Evolutionary conservation across 257 asterid genomes (phyloP).

Genomic region (Nicotiana paniculata): DNA sequence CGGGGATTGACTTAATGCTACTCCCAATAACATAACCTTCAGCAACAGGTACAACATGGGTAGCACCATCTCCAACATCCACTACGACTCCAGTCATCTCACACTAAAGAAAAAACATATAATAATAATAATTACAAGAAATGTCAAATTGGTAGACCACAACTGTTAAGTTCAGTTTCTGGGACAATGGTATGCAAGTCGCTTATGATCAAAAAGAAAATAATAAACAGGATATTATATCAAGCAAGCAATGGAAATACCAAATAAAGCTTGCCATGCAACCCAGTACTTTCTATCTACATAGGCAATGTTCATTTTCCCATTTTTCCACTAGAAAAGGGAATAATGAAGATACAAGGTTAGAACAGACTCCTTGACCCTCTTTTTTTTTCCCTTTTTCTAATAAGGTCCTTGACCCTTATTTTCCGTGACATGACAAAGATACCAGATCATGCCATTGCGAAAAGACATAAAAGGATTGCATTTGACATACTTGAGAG

Average conservation of each 20-base stretch:
- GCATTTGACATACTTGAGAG: background rate
- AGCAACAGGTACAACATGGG: slow-evolving; percentile 97
- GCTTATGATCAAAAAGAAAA: background rate
- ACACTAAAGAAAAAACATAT: slow-evolving; percentile 48
- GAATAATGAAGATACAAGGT: background rate
- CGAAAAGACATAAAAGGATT: background rate
- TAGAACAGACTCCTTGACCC: background rate
- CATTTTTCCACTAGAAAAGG: background rate
- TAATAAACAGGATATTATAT: background rate
- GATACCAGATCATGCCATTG: background rate
- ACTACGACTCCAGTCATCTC: slow-evolving; percentile 99
- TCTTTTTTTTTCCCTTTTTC: background rate
- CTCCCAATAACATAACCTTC: slow-evolving; percentile 97
- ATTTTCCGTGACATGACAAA: background rate
- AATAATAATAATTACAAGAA: slow-evolving; percentile 21
- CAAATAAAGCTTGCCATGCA: background rate
- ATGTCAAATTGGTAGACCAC: background rate
- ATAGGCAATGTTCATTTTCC: background rate
- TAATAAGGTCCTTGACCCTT: background rate
- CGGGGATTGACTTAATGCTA: slow-evolving; percentile 91
- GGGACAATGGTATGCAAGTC: background rate
- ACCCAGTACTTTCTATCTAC: background rate
- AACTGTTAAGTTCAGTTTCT: slow-evolving; percentile 2
- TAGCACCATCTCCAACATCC: slow-evolving; percentile 97
- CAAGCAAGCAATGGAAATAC: background rate